Evolutionary conservation across 2,329 filamentous ascomycete species (phyloP).

Genomic region (Zymoseptoria tritici): DNA sequence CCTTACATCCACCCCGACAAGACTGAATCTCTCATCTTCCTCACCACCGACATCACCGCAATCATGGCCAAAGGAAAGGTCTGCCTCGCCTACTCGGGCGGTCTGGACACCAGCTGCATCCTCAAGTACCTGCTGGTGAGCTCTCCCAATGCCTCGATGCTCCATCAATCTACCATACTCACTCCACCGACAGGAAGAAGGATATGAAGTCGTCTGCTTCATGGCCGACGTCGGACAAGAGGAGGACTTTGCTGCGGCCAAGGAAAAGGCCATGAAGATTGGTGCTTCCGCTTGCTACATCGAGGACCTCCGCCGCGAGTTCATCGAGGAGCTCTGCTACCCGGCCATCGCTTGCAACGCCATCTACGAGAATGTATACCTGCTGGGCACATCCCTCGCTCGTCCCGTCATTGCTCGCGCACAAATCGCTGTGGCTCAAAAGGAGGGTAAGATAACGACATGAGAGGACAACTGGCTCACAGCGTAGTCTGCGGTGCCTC

Average conservation of each 20-base stretch:
- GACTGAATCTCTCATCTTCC: background rate
- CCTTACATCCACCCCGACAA: background rate
- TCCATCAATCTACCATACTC: background rate
- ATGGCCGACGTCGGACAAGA: slow-evolving; percentile 56
- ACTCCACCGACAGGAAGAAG: slow-evolving; percentile 37
- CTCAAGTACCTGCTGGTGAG: slow-evolving; percentile 36
- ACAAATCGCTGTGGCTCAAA: slow-evolving; percentile 56
- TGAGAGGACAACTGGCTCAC: background rate
- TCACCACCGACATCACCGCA: background rate
- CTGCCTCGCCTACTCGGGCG: slow-evolving; percentile 47
- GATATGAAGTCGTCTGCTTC: slow-evolving; percentile 58
- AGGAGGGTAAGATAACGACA: slow-evolving; percentile 40
- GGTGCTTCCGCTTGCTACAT: slow-evolving; percentile 59
- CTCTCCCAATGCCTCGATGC: slow-evolving; percentile 1
- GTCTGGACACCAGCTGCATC: slow-evolving; percentile 54
- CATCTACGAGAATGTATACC: slow-evolving; percentile 54
- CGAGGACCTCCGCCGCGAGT: slow-evolving; percentile 58
- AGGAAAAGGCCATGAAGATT: slow-evolving; percentile 63
- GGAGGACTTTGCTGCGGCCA: slow-evolving; percentile 66
- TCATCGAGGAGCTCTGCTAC: slow-evolving; percentile 75
- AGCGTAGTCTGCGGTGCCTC: background rate
- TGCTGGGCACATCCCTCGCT: slow-evolving; percentile 52
- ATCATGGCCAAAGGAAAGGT: slow-evolving; percentile 32
- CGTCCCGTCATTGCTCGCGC: slow-evolving; percentile 63
- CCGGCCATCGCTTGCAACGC: slow-evolving; percentile 66